A percentile compares a stretch with the other conserved stretches of the same genome.
Evolutionary conservation across 805 yeast genomes (phyloP).

Genomic region (Metschnikowia proteae): DNA sequence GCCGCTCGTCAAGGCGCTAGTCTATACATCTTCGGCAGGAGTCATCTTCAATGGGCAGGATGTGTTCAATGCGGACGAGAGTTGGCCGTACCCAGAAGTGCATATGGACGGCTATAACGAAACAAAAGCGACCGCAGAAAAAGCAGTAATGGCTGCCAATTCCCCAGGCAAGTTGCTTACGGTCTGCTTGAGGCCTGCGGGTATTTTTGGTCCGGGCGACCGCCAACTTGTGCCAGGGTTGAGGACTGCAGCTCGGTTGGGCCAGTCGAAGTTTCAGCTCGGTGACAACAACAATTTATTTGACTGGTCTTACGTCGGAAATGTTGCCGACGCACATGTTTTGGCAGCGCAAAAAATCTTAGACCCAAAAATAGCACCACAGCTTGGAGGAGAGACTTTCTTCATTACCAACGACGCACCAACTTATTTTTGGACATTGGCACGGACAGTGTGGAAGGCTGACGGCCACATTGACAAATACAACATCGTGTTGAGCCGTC

Average conservation of each 20-base stretch:
- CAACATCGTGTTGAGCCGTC: conserved; percentile 65
- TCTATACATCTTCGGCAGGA: conserved; percentile 96
- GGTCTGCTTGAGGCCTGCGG: conserved; percentile 92
- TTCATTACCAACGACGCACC: conserved; percentile 94
- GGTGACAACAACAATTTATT: conserved; percentile 93
- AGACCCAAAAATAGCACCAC: conserved; percentile 36
- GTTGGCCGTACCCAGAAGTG: conserved; percentile 85
- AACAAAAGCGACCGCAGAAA: conserved; percentile 90
- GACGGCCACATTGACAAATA: conserved; percentile 78
- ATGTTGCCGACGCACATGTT: conserved; percentile 95
- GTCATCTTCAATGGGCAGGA: conserved; percentile 96
- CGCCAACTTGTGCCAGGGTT: conserved; percentile 94
- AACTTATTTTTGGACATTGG: conserved; percentile 93
- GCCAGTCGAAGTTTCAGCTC: conserved; percentile 88
- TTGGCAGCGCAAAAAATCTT: conserved; percentile 79
- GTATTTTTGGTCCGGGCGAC: conserved; percentile 98
- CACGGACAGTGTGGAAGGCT: conserved; percentile 95
- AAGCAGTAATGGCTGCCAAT: conserved; percentile 71
- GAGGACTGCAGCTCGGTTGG: conserved; percentile 72
- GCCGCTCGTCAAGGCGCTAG: conserved; percentile 56
- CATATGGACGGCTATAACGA: conserved; percentile 97
- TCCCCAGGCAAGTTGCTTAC: conserved; percentile 58
- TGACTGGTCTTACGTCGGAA: conserved; percentile 98
- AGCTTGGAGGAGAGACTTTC: conserved; percentile 80
- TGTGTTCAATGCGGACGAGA: conserved; percentile 85